Evolutionary conservation across 2,329 filamentous ascomycete species (phyloP).

Genomic region (Colletotrichum sp.): DNA sequence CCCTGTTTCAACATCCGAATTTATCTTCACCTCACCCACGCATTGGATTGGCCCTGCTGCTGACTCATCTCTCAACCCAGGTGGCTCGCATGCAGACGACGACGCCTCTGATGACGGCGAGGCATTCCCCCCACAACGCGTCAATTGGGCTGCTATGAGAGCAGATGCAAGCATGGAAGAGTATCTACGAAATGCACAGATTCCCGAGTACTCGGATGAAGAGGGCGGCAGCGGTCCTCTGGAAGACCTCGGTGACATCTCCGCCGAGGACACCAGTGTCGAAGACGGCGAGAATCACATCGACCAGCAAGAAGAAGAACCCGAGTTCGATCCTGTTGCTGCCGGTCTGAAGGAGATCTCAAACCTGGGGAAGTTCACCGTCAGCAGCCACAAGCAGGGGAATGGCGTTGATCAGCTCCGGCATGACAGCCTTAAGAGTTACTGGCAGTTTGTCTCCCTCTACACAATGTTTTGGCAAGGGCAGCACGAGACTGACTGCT

Average conservation of each 20-base stretch:
- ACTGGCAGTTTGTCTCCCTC: conserved; percentile 71
- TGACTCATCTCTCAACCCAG: conserved; percentile 9
- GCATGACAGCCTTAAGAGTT: conserved; percentile 73
- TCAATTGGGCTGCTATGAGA: conserved; percentile 20
- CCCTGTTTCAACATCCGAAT: background rate
- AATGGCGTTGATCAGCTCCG: conserved; percentile 79
- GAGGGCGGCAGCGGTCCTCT: conserved; percentile 6
- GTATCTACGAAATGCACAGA: conserved; percentile 10
- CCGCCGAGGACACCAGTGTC: conserved; percentile 31
- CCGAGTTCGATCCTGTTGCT: conserved; percentile 58
- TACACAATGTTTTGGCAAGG: background rate
- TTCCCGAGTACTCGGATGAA: conserved; percentile 19
- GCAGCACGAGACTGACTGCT: background rate
- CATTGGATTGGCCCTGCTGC: background rate
- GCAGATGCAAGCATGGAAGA: conserved; percentile 16
- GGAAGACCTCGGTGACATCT: conserved; percentile 18
- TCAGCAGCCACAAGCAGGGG: conserved; percentile 81
- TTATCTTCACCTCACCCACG: background rate
- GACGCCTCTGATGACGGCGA: conserved; percentile 15
- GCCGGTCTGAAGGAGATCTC: conserved; percentile 80
- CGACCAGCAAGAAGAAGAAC: conserved; percentile 32
- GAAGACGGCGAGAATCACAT: conserved; percentile 31
- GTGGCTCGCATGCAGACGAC: conserved; percentile 13
- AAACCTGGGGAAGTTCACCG: conserved; percentile 82
- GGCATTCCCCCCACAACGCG: conserved; percentile 15